These are phyloP conservation scores for Diospyros kaki DNA, from an alignment of 148 eudicot genomes.

Conservation along the genomic window DNA sequence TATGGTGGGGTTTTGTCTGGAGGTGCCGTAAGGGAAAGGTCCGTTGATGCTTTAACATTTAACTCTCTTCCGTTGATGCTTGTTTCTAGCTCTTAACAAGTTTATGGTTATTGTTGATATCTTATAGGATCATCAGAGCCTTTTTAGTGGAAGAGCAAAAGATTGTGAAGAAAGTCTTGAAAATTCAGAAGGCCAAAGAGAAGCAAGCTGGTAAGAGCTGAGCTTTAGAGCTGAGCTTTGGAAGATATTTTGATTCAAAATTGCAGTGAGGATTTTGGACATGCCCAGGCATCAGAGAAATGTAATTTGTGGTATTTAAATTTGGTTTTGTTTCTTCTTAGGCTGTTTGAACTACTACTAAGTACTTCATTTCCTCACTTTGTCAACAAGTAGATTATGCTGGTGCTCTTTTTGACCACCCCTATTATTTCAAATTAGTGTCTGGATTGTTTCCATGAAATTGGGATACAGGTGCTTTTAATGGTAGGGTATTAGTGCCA, in stretches of 20 bases:
- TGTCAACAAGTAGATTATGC: not conserved
- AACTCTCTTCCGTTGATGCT: not conserved
- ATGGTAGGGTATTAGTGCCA: too few species aligned
- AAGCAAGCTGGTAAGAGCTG: constrained; percentile 36
- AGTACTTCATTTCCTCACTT: not conserved
- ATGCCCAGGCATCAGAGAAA: not conserved
- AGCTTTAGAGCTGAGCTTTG: constrained; percentile 18
- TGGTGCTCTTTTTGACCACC: not conserved
- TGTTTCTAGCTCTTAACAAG: not conserved
- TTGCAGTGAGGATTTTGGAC: not conserved
- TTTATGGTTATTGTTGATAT: not conserved
- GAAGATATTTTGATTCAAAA: not conserved
- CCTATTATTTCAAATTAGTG: too few species aligned
- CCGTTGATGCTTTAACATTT: not conserved
- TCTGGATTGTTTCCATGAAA: constrained; percentile 1
- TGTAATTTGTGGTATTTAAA: constrained; percentile 1
- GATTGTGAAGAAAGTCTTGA: constrained; percentile 56
- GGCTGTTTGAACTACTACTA: constrained; percentile 11
- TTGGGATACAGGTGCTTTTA: not conserved
- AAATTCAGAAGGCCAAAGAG: constrained; percentile 57
- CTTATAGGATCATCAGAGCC: constrained; percentile 42
- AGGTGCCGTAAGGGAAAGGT: constrained; percentile 64
- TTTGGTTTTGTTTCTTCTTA: constrained; percentile 4
- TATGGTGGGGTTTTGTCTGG: constrained; percentile 62
- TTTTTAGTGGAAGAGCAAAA: constrained; percentile 58